Conservation (phyloP, 2,329 filamentous ascomycete genomes). For the Colletotrichum zoysiae region DNA sequence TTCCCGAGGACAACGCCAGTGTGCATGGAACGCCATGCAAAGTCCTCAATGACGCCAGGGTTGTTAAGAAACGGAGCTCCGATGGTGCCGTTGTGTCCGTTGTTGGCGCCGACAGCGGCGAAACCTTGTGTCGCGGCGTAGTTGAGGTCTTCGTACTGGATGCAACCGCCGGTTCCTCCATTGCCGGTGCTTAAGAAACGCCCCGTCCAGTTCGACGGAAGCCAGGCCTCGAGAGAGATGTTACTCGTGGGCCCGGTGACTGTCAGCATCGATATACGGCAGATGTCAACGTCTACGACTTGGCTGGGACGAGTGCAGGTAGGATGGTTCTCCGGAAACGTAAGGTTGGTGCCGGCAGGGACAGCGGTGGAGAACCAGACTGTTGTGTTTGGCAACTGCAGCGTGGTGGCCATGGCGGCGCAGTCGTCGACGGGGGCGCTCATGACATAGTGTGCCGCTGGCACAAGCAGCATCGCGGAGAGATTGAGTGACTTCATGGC, state of each 20-base stretch:
- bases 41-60: conserved; percentile 54
- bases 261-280: conserved; percentile 48
- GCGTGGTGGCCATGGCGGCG: conserved; percentile 47
- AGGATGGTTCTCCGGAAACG: conserved; percentile 52
- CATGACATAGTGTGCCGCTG: conserved; percentile 37
- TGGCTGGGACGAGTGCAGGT: conserved; percentile 50
- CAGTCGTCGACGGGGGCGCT: conserved; percentile 42
- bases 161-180: conserved; percentile 61
- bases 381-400: conserved; percentile 44
- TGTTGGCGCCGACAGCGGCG: conserved; percentile 61
- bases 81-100: conserved; percentile 60
- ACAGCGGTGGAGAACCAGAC: conserved; percentile 54
- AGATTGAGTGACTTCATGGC: conserved; percentile 37
- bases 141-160: conserved; percentile 58
- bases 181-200: conserved; percentile 63
- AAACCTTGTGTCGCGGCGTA: conserved; percentile 59
- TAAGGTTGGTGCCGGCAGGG: conserved; percentile 55
- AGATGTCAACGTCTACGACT: conserved; percentile 45
- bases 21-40: conserved; percentile 47
- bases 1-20: conserved; percentile 58
- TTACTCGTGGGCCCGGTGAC: conserved; percentile 57
- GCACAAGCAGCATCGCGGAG: conserved; percentile 35
- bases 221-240: conserved; percentile 61
- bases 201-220: conserved; percentile 59
- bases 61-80: conserved; percentile 52